These are phyloP conservation scores for Candida berthetii DNA, from an alignment of 805 yeast species.

Conservation along the genomic window DNA sequence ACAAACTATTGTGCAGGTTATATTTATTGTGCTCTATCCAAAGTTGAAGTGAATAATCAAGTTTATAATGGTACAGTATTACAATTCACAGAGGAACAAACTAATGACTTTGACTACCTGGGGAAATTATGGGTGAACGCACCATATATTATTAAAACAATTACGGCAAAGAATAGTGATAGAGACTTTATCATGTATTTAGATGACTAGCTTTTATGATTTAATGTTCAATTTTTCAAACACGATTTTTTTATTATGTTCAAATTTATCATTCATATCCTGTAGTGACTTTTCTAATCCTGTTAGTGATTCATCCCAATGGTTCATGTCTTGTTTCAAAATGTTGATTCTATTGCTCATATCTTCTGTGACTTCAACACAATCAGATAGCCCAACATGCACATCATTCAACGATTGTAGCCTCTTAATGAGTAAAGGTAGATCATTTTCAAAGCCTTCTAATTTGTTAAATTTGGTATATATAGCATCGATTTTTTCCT, in stretches of 20 bases:
- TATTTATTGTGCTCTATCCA: conserved; percentile 53
- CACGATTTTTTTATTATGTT: conserved; percentile 4
- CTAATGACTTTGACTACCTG: conserved; percentile 1
- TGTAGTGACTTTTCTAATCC: conserved; percentile 16
- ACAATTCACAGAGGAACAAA: conserved; percentile 2
- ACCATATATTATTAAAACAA: background rate
- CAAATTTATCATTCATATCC: conserved; percentile 12
- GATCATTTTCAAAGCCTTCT: conserved; percentile 10
- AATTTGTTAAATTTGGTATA: conserved; percentile 14
- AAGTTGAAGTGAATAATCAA: background rate
- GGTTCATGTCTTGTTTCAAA: conserved; percentile 16
- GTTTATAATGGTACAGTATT: conserved; percentile 2
- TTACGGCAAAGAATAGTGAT: background rate
- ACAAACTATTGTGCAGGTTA: conserved; percentile 26
- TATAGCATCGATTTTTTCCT: conserved; percentile 18
- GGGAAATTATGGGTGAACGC: conserved; percentile 8
- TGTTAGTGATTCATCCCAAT: conserved; percentile 21
- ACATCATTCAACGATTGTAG: conserved; percentile 18
- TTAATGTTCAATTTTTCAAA: background rate
- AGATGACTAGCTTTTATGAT: background rate
- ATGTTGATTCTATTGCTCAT: conserved; percentile 13
- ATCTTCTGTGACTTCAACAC: conserved; percentile 12
- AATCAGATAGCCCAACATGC: conserved; percentile 13
- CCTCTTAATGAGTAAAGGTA: conserved; percentile 22
- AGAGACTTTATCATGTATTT: background rate